These are phyloP conservation scores for Fusarium graminum DNA, from an alignment of 2,329 filamentous ascomycete species.

Conservation along the genomic window DNA sequence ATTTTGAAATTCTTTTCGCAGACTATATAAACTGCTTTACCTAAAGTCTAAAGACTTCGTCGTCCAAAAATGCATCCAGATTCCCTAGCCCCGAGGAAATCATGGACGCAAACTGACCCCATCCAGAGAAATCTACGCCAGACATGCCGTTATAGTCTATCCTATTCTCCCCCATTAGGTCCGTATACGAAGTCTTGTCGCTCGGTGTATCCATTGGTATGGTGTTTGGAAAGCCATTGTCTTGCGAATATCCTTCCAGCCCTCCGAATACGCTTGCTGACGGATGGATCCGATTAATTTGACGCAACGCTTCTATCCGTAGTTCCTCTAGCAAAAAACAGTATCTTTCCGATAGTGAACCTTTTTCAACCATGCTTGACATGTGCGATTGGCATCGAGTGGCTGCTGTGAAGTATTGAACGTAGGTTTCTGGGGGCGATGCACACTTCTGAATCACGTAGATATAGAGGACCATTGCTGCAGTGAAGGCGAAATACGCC, in stretches of 20 bases:
- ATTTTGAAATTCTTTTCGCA: neutral
- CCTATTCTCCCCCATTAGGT: constrained; percentile 36
- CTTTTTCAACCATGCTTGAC: constrained; percentile 43
- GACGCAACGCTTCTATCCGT: constrained; percentile 41
- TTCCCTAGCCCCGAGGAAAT: constrained; percentile 47
- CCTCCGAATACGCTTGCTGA: constrained; percentile 8
- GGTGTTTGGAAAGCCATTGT: constrained; percentile 8
- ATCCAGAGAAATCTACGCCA: constrained; percentile 38
- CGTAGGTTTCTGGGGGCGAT: constrained; percentile 38
- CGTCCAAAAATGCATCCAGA: constrained; percentile 43
- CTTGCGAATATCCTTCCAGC: constrained; percentile 12
- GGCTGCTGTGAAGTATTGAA: constrained; percentile 39
- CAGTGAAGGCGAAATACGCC: constrained; percentile 47
- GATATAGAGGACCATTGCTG: constrained; percentile 46
- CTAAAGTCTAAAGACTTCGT: constrained; percentile 39
- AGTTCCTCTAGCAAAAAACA: constrained; percentile 45
- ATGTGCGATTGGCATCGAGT: constrained; percentile 44
- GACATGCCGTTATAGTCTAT: constrained; percentile 46
- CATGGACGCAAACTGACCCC: constrained; percentile 47
- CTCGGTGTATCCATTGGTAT: constrained; percentile 38
- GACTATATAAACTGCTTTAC: neutral
- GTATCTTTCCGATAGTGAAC: constrained; percentile 41
- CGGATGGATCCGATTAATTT: constrained; percentile 41
- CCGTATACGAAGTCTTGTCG: constrained; percentile 40
- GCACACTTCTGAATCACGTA: constrained; percentile 47